Evolutionary conservation across 345 rosid genomes (phyloP).

Genomic region (Eucalyptus cladocalyx): DNA sequence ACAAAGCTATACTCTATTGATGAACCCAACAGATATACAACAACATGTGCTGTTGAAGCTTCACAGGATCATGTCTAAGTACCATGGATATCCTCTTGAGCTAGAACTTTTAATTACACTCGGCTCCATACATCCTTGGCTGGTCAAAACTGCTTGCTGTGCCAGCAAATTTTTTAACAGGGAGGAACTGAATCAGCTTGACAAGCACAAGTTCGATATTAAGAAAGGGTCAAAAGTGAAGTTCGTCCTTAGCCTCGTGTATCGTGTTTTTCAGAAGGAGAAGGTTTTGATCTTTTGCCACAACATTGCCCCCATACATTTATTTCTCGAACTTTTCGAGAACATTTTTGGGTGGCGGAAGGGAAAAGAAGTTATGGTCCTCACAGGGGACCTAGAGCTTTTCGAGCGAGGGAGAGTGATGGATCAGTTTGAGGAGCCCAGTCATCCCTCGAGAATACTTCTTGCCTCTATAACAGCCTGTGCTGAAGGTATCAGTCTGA

Average conservation of each 20-base stretch:
- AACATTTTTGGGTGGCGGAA: constrained; percentile 54
- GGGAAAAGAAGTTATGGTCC: constrained; percentile 67
- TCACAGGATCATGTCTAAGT: constrained; percentile 41
- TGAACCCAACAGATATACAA: constrained; percentile 74
- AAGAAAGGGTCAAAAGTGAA: constrained; percentile 81
- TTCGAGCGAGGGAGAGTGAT: constrained; percentile 82
- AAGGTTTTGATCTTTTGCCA: constrained; percentile 85
- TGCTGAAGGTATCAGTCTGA: constrained; percentile 91
- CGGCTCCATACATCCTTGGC: constrained; percentile 83
- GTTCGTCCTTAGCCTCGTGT: constrained; percentile 83
- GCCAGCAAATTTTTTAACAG: constrained; percentile 40
- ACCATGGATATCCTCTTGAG: constrained; percentile 71
- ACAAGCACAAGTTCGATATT: constrained; percentile 39
- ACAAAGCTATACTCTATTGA: constrained; percentile 79
- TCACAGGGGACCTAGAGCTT: constrained; percentile 82
- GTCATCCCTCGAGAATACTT: constrained; percentile 46
- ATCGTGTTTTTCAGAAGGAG: constrained; percentile 58
- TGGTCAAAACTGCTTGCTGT: constrained; percentile 61
- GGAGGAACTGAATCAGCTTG: constrained; percentile 39
- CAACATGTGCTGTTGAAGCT: constrained; percentile 50
- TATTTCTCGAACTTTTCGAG: constrained; percentile 63
- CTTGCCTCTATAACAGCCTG: constrained; percentile 92
- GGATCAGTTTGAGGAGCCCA: constrained; percentile 72
- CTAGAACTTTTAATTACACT: constrained; percentile 78
- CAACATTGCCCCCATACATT: constrained; percentile 75